Conservation (phyloP, 176 grass and related monocot genomes). For the Carex cristatella region DNA sequence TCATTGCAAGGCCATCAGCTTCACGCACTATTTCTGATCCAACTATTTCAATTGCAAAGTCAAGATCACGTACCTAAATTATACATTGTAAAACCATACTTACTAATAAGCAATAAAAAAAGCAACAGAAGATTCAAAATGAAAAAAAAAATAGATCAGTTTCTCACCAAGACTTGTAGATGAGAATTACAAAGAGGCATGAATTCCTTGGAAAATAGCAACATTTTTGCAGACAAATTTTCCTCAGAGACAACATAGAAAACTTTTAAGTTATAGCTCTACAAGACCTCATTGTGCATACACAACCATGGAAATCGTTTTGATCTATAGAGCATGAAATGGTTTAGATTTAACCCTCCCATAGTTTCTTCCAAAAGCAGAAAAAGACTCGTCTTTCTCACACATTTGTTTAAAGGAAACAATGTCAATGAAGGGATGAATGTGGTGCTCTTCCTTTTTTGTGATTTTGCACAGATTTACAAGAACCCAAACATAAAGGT, state of each 20-base stretch:
- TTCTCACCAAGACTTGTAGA: not conserved
- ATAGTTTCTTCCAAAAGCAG: not conserved
- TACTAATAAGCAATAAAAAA: slow-evolving; percentile 9
- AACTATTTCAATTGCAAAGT: slow-evolving; percentile 74
- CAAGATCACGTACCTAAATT: slow-evolving; percentile 79
- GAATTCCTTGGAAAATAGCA: not conserved
- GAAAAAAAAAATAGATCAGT: not conserved
- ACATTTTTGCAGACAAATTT: not conserved
- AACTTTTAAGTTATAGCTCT: not conserved
- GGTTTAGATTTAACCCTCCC: not conserved
- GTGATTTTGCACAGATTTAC: not conserved
- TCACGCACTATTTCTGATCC: slow-evolving; percentile 85
- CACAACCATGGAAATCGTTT: not conserved
- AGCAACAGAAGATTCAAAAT: not conserved
- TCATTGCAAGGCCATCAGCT: slow-evolving; percentile 93
- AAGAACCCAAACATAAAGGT: not conserved
- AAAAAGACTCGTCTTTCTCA: not conserved
- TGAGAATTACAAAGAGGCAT: not conserved
- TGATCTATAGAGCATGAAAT: not conserved
- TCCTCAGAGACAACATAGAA: not conserved
- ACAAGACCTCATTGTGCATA: not conserved
- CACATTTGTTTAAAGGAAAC: slow-evolving; percentile 2
- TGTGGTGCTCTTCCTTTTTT: not conserved
- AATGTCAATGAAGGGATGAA: not conserved
- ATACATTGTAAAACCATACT: not conserved